Evolutionary conservation across 1,284 basidiomycete genomes (phyloP), one percentile per base, ranked within the genome.

Genomic region (Cryptococcus sp.): DNA sequence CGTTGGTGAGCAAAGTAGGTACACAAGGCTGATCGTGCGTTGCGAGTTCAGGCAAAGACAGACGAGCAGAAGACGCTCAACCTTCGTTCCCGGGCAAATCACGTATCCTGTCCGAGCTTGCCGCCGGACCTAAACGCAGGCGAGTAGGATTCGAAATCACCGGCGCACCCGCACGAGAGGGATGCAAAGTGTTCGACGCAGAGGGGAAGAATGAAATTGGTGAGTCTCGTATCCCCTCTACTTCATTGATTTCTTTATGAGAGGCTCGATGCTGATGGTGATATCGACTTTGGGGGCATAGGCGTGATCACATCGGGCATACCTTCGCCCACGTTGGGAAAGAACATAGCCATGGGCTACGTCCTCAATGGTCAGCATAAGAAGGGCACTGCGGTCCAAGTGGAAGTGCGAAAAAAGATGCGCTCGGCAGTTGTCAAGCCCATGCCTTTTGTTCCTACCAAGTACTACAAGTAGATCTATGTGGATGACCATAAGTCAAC

Each of bases 271-370:
- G 43, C 11, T 39, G 30, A 23, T 43, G 22, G 47, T 57, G 39
- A 58, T 22, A 38, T 8, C 17, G 16, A 35, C 25, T 41, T 40
- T 48, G 35, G 7, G 7, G 38, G 20, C 4, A 67, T 54, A 86
- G 89, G 92, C 27, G 72, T 80, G 13, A 85, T 98, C 41, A 98
- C 95, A 0, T 97, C 93, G 0, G 95, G 95, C 52, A 97, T 98
- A 61, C 96, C 96, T 7, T 94, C 92, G 1, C 94, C 94, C 0
- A 90, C 92, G 1, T 81, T 94, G 1, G 87, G 86, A 3, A 87
- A 88, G 76, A 97, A 99, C 79, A 91, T 99, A 69, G 92, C 94
- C 7, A 99, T 99, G 95, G 95, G 88, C 0, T 95, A 97, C 71
- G 85, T 98, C 50, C 78, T 81, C 59, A 84, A 81, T 39, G 93